Evolutionary conservation across 441 rosid species (phyloP).

Genomic region (Capsella rubella): DNA sequence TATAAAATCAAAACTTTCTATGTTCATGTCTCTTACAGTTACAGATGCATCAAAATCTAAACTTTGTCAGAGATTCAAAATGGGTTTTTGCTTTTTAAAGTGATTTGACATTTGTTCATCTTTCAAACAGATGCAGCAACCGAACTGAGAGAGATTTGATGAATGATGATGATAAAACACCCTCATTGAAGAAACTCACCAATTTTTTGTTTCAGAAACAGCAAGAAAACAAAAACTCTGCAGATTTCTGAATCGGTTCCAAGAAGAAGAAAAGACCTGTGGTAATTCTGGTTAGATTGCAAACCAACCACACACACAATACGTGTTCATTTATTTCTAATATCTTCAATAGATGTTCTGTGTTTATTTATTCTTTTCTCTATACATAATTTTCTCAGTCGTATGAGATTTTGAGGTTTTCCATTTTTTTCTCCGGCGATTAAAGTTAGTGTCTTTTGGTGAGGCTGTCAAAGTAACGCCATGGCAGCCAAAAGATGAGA

Average conservation of each 20-base stretch:
- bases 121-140: conserved; percentile 42
- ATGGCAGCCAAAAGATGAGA: conserved; percentile 40
- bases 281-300: conserved; percentile 36
- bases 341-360: conserved; percentile 39
- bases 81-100: not conserved
- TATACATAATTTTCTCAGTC: conserved; percentile 30
- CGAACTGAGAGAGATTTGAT: conserved; percentile 42
- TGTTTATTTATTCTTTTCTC: conserved; percentile 10
- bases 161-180: conserved; percentile 19
- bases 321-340: conserved; percentile 20
- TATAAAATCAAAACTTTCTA: not conserved
- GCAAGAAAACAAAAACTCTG: conserved; percentile 15
- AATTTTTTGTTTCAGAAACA: conserved; percentile 25
- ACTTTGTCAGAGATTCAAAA: conserved; percentile 2
- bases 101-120: conserved; percentile 18
- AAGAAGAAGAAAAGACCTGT: conserved; percentile 22
- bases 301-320: conserved; percentile 24
- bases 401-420: conserved; percentile 33
- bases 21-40: no score
- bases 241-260: conserved; percentile 43
- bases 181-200: conserved; percentile 39
- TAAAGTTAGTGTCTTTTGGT: conserved; percentile 31
- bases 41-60: not conserved
- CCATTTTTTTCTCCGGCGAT: conserved; percentile 23
- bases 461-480: conserved; percentile 41